Evolutionary conservation across 176 grass and related monocot genomes (phyloP), one percentile per base, ranked within the genome.

Genomic region (Zea luxurians): DNA sequence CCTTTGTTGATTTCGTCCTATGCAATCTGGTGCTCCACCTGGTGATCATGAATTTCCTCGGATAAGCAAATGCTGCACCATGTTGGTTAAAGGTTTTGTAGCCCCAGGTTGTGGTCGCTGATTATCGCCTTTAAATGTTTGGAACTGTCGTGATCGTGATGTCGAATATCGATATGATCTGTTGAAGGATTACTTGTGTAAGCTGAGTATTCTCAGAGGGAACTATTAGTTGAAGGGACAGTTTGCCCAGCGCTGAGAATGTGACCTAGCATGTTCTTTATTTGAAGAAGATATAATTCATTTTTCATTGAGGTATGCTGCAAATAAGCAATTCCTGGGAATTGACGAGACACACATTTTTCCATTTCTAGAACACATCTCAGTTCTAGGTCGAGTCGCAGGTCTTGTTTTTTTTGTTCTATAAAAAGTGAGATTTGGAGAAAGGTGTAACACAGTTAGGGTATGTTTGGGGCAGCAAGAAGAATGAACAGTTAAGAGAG

Each of bases 11-110:
- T 46, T 71, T 71, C 0, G 21, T 71, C 34, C 81, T 95, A 13
- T 95, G 90, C 83, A 95, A 95, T 37, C 48, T 98, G 71, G 96
- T 98, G 80, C 92, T 98, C 34, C 96, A 98, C 77, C 68, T 99
- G 41, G 92, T 99, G 75, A 92, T 99, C 82, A 99, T 93, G 88
- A 93, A 92, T 55, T 95, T 93, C 83, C 90, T 99, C 4, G 96
- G 96, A 67, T 99, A 82, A 90, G 27, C 34, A 55, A 8, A 4
- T 65, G 13, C 37, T 2, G 16, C 55, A 46, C 2, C 2, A 13
- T 42, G 45, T 44, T 38, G 20, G 61, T 18, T n/a, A n/a, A 16
- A 65, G 45, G 80, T 79, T 74, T 54, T 83, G 81, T 63, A 83
- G 76, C 20, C 37, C 38, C 11, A 37, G 37, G 21, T 45, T 55